Base-by-base conservation (phyloP, 2,329 filamentous ascomycete genomes). In the Arthrocladium fulminans region DNA sequence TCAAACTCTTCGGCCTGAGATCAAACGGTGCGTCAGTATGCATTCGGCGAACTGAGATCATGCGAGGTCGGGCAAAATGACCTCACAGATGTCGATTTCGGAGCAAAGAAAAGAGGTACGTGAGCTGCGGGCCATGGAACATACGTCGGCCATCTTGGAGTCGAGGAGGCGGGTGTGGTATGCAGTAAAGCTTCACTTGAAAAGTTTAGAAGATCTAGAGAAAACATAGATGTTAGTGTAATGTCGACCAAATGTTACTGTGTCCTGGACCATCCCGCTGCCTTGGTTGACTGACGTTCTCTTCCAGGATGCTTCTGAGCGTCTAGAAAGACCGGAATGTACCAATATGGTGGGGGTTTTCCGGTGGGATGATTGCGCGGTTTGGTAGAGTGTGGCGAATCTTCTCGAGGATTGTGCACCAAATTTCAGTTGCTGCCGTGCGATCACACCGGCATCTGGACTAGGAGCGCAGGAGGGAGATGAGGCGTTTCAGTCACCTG, bases 1-100 rank as follows among this genome's bases (percentile, higher is more conserved):
- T 86, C 79, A 51, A 74, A 73, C 60, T 80, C 65, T 52, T 67
- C 20, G 22, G 17, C 30, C 41, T 44, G 25, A 25, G 20, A n/a
- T 13, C 27, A 35, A 27, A 8, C 19, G 19, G n/a, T 30, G 8
- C 13, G 19, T 45, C 24, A 45, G 42, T 34, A 35, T 35, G n/a
- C n/a, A 13, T 8, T n/a, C 17, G 15, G 30, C 15, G 22, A 6
- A 22, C 9, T 9, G 10, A 20, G 3, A 35, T 39, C 20, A 29
- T 3, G 30, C 5, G 41, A 22, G 3, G 37, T 40, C 8, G n/a
- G 15, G 25, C 41, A 32, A 9, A 19, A 32, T 32, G 41, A n/a
- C 17, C 3, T 44, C 13, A n/a, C 19, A 9, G 22, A 12, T 42
- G 10, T 25, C 5, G 24, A 13, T n/a, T 25, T 6, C 17, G 39